Evolutionary conservation across 805 yeast genomes (phyloP).

Genomic region (Yamadazyma tumulicola): DNA sequence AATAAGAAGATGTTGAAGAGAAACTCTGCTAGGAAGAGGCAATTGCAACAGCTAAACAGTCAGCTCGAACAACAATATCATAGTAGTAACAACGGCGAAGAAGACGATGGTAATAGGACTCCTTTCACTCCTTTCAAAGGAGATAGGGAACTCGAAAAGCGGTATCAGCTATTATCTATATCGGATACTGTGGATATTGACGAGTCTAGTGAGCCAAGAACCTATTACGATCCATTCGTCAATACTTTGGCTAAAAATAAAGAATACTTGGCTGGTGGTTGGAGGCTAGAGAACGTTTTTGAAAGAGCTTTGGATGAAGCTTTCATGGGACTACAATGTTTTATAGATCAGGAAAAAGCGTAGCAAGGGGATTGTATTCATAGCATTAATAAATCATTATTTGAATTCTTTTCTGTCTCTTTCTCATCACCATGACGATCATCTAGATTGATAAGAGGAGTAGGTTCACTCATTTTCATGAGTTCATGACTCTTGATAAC

Average conservation of each 20-base stretch:
- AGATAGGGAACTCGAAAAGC: slow-evolving; percentile 59
- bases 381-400: not conserved
- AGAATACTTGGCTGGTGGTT: slow-evolving; percentile 83
- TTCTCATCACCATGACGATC: not conserved
- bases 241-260: slow-evolving; percentile 52
- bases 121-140: slow-evolving; percentile 97
- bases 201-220: slow-evolving; percentile 38
- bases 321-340: slow-evolving; percentile 83
- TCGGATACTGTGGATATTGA: slow-evolving; percentile 12
- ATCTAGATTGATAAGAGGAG: slow-evolving; percentile 13
- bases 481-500: slow-evolving; percentile 8
- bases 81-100: slow-evolving; percentile 11
- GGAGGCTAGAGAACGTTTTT: slow-evolving; percentile 65
- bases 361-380: not conserved
- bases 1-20: slow-evolving; percentile 48
- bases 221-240: slow-evolving; percentile 43
- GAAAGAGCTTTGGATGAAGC: slow-evolving; percentile 82
- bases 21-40: slow-evolving; percentile 60
- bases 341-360: slow-evolving; percentile 48
- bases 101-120: slow-evolving; percentile 18
- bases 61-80: slow-evolving; percentile 45
- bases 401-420: not conserved
- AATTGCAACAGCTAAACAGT: slow-evolving; percentile 55
- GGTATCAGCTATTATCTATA: slow-evolving; percentile 43
- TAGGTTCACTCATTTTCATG: slow-evolving; percentile 13